These are phyloP conservation scores for Mortierella alpina DNA, from an alignment of 192 early-diverging fungal genomes.

Conservation along the genomic window DNA sequence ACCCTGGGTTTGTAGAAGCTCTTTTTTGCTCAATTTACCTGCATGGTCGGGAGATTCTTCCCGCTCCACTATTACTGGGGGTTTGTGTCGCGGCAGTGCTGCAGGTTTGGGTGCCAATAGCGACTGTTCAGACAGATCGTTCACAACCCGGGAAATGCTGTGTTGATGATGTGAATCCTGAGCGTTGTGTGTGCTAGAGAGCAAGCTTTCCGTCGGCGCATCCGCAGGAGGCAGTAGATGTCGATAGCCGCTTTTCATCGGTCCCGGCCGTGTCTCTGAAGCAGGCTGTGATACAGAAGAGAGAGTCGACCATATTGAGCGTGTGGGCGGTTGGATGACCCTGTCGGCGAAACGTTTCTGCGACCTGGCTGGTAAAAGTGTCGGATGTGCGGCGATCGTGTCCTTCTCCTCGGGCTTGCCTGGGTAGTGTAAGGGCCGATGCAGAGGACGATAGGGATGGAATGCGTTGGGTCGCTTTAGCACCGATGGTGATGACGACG, in stretches of 20 bases:
- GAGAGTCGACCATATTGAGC: background rate
- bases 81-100: background rate
- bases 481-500: slow-evolving; percentile 2
- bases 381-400: slow-evolving; percentile 25
- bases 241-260: slow-evolving; percentile 3
- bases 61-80: no score
- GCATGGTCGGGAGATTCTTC: no score
- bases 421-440: background rate
- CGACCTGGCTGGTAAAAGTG: background rate
- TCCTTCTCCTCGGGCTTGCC: slow-evolving; percentile 28
- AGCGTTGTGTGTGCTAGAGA: background rate
- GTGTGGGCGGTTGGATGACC: background rate
- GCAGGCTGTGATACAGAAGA: background rate
- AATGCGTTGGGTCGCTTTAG: background rate
- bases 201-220: background rate
- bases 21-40: no score
- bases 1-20: no score
- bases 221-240: slow-evolving; percentile 23
- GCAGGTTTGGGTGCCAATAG: no score
- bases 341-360: background rate
- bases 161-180: background rate
- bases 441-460: background rate
- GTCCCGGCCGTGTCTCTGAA: no score
- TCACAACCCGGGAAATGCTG: no score
- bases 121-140: no score